phyloP scores from a whole-genome alignment of 2,329 filamentous ascomycete genomes.

The Fusarium sarcochroum region DNA sequence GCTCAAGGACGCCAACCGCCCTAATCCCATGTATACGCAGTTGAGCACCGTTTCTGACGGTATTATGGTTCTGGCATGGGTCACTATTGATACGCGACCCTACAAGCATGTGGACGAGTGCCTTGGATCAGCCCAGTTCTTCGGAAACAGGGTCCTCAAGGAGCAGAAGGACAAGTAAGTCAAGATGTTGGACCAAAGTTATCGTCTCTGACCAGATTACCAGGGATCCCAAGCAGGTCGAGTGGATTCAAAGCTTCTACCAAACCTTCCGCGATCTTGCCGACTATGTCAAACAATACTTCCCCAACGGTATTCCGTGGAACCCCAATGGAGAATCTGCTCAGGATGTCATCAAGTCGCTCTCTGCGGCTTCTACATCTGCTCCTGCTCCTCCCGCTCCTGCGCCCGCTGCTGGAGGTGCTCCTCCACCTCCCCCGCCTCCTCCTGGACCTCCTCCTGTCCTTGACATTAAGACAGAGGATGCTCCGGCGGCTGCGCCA shows the following conservation, averaged over 20 bases:
- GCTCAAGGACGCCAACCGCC: constrained; percentile 85
- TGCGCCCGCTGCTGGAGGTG: constrained; percentile 67
- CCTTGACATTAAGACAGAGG: constrained; percentile 68
- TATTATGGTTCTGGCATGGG: constrained; percentile 91
- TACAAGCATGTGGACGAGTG: constrained; percentile 88
- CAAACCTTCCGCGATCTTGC: constrained; percentile 87
- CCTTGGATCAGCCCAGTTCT: constrained; percentile 89
- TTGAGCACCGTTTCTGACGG: constrained; percentile 91
- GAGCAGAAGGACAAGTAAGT: constrained; percentile 81
- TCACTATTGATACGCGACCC: constrained; percentile 85
- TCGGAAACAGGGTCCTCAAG: constrained; percentile 93
- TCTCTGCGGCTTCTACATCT: constrained; percentile 56
- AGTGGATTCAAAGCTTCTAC: constrained; percentile 95
- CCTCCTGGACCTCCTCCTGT: constrained; percentile 79
- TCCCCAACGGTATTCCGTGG: constrained; percentile 85
- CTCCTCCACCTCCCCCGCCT: constrained; percentile 64
- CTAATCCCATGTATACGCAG: constrained; percentile 82
- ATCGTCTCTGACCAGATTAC: constrained; percentile 9
- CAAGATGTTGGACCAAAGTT: neutral
- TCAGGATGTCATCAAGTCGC: constrained; percentile 72
- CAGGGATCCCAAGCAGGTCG: constrained; percentile 83
- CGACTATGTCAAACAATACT: constrained; percentile 88
- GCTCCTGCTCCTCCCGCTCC: constrained; percentile 59
- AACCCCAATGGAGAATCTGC: constrained; percentile 83
- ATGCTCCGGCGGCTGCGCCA: constrained; percentile 52